Base-by-base conservation (phyloP, 495 filamentous ascomycete species). In the Corynascus novoguineensis region DNA sequence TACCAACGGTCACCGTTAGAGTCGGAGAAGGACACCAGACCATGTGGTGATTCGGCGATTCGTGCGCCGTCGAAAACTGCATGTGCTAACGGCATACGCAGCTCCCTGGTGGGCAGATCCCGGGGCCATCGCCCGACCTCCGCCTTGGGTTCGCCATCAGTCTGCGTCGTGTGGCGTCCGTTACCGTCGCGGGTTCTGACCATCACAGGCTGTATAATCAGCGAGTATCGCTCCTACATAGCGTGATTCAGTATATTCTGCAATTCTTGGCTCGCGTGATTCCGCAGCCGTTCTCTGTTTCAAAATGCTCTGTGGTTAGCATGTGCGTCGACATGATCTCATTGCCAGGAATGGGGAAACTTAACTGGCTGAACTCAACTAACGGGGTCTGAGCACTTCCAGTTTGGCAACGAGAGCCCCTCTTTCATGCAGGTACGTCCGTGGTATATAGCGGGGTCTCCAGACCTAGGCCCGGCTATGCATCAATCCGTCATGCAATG, bases 1-100 rank as follows among this genome's bases (percentile, higher is more conserved):
- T 2, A 49, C 57, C 4, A 70, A 70, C 27, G 65, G 65, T 27
- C 65, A 68, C 49, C 67, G 52, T 29, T 68, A 66, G 57, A 44
- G 27, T 10, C 44, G 31, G 11, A 8, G 53, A 41, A n/a, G 35
- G 6, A 14, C 7, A 38, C 3, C 31, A 21, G 19, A 17, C 24
- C 14, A 24, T 10, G 17, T 21, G 14, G 11, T 12, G 42, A n/a
- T 27, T n/a, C 42, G 17, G 41, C 10, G 41, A 27, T 25, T 41
- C 21, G 37, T 17, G n/a, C n/a, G n/a, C n/a, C n/a, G n/a, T n/a
- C n/a, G n/a, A n/a, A n/a, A n/a, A n/a, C n/a, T n/a, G n/a, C n/a
- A n/a, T n/a, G n/a, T n/a, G n/a, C n/a, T n/a, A n/a, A n/a, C n/a
- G n/a, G n/a, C n/a, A n/a, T n/a, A n/a, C n/a, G n/a, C n/a, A n/a